Base-by-base conservation (phyloP, 2,329 filamentous ascomycete genomes). In the Trichoderma sp. region DNA sequence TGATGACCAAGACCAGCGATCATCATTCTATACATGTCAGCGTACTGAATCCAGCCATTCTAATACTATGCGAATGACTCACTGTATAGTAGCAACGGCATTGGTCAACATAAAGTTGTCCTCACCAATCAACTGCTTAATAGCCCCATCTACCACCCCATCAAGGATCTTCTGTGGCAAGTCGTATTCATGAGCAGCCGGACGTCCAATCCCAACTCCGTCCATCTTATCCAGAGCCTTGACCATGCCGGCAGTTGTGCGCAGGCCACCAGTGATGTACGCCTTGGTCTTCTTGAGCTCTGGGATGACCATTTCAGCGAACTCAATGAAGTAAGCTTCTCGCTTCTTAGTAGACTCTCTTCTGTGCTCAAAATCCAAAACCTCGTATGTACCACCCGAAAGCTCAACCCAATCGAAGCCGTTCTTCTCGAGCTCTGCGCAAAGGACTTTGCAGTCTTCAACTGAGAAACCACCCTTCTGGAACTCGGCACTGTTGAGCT, bases 291-390 rank as follows among this genome's bases (percentile, higher is more conserved):
- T 83, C 1, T 70, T 79, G 6, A 82, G 71, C 39, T 72, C 71
- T 0, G 78, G 78, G 27, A 83, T 76, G 73, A 89, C 83, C 69
- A 76, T 72, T 68, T 88, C 82, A 0, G 87, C 87, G 67, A 89
- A 89, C 0, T 88, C 85, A 53, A 89, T 73, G 80, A 89, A 89
- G 80, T 87, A 88, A 1, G 84, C 82, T 72, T 88, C 86, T 5
- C 85, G 79, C 76, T 84, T 83, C 75, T 79, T 81, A 5, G 85
- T 88, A 17, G 80, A 83, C 52, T 88, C 86, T 58, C 81, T 78
- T 76, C 82, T 80, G 73, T 87, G 84, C 2, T 71, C 71, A 70
- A 87, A 86, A 0, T 81, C 84, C 0, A 85, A 73, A 19, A 78
- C 75, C 75, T 89, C 83, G 72, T 88, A 88, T 0, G 86, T 89